These are phyloP conservation scores for Metarhizium humberi DNA, from an alignment of 2,329 filamentous ascomycete genomes.

Conservation along the genomic window DNA sequence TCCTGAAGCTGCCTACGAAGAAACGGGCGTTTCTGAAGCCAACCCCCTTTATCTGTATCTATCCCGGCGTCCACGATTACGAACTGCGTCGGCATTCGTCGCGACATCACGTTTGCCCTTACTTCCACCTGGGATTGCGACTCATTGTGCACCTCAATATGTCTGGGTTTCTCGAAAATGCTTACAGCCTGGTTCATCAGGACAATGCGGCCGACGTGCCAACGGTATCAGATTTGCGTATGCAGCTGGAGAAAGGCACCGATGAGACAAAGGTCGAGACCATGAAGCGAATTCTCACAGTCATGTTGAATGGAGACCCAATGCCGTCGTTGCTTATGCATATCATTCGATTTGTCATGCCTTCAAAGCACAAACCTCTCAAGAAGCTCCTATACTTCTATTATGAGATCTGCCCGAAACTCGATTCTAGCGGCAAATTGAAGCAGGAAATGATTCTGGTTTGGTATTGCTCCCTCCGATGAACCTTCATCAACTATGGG, in stretches of 20 bases:
- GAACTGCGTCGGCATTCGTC: not conserved
- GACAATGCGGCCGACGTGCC: slow-evolving; percentile 95
- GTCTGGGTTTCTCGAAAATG: slow-evolving; percentile 88
- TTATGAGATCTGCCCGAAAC: slow-evolving; percentile 97
- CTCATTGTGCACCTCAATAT: slow-evolving; percentile 24
- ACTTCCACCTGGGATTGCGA: not conserved
- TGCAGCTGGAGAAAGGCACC: slow-evolving; percentile 85
- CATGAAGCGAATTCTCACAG: slow-evolving; percentile 90
- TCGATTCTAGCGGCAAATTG: slow-evolving; percentile 83
- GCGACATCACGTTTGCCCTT: not conserved
- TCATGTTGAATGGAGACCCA: slow-evolving; percentile 97
- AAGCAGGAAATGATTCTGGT: slow-evolving; percentile 99
- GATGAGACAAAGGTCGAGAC: slow-evolving; percentile 91
- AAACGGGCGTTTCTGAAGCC: not conserved
- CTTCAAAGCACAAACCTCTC: slow-evolving; percentile 87
- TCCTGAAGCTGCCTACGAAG: not conserved
- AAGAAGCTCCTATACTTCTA: slow-evolving; percentile 99
- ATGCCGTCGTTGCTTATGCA: slow-evolving; percentile 97
- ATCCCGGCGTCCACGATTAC: not conserved
- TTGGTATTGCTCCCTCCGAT: slow-evolving; percentile 48
- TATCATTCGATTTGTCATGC: slow-evolving; percentile 99
- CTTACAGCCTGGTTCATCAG: slow-evolving; percentile 95
- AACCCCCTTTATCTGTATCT: not conserved
- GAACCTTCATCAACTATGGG: not conserved
- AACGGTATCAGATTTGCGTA: slow-evolving; percentile 81